Evolutionary conservation across 169 alveolate genomes (phyloP).

Genomic region (Babesia sp.): DNA sequence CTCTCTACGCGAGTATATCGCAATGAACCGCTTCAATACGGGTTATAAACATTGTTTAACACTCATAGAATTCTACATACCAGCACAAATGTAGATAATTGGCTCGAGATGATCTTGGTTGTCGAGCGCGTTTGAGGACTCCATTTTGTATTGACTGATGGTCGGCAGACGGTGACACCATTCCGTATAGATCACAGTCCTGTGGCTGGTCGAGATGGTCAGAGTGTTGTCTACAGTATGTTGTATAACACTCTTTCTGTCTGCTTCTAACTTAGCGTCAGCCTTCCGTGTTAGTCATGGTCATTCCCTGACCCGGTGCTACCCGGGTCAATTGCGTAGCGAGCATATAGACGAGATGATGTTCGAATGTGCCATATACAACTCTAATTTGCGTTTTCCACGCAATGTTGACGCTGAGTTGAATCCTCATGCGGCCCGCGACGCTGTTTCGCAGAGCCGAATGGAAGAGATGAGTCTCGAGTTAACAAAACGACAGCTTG

Average conservation of each 20-base stretch:
- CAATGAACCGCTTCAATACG: background rate
- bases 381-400: constrained; percentile 32
- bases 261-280: background rate
- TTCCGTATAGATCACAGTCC: background rate
- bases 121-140: constrained; percentile 20
- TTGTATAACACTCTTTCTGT: background rate
- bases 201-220: constrained; percentile 4
- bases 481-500: constrained; percentile 36
- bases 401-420: constrained; percentile 33
- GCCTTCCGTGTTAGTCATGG: constrained; percentile 18
- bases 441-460: constrained; percentile 8
- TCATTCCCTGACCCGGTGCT: background rate
- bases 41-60: background rate
- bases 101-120: constrained; percentile 56
- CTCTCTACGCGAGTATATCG: background rate
- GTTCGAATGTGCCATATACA: constrained; percentile 62
- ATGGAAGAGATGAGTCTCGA: constrained; percentile 32
- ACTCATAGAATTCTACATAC: constrained; percentile 4
- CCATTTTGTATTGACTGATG: constrained; percentile 35
- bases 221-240: background rate
- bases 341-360: constrained; percentile 69
- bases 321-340: constrained; percentile 13
- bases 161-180: background rate
- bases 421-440: constrained; percentile 24
- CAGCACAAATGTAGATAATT: constrained; percentile 64